Evolutionary conservation across 306 rosid species (phyloP).

Genomic region (Hylodesmum podocarpum): DNA sequence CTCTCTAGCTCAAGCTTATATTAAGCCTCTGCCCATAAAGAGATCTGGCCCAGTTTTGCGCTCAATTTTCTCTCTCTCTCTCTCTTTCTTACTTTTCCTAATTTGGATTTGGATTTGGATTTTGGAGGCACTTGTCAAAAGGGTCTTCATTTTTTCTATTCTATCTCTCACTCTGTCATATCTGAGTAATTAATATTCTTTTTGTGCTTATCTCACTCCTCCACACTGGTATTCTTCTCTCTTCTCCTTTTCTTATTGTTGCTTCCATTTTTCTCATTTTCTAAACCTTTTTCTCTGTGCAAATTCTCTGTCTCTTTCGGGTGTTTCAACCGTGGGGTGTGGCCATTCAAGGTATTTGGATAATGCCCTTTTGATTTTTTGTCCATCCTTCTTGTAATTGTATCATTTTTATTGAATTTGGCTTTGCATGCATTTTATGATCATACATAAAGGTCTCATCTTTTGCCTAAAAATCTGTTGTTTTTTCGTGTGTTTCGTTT

Average conservation of each 20-base stretch:
- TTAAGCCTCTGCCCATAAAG: not conserved
- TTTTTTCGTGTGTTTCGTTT: not conserved
- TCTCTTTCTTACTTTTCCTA: constrained; percentile 9
- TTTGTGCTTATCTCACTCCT: not conserved
- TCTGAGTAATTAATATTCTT: constrained; percentile 44
- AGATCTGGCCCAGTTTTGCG: constrained; percentile 24
- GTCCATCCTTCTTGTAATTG: not conserved
- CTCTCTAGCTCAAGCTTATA: constrained; percentile 4
- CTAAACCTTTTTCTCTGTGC: not conserved
- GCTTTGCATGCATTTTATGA: constrained; percentile 27
- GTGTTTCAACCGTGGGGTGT: constrained; percentile 15
- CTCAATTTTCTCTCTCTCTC: not conserved
- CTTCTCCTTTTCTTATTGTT: not conserved
- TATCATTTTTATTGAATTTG: not conserved
- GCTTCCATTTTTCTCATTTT: not conserved
- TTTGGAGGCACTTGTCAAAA: constrained; percentile 36
- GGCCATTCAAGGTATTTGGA: constrained; percentile 21
- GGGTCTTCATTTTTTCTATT: constrained; percentile 37
- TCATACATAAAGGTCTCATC: constrained; percentile 8
- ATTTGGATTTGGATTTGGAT: constrained; percentile 44
- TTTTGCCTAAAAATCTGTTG: not conserved
- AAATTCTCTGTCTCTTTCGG: not conserved
- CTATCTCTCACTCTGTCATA: constrained; percentile 37
- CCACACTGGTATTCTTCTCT: not conserved
- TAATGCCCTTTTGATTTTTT: not conserved